Percentiles rank a stretch among this genome's conserved stretches.
Evolutionary conservation across 306 rosid genomes (phyloP).

Genomic region (Lathyrus tuberosus): DNA sequence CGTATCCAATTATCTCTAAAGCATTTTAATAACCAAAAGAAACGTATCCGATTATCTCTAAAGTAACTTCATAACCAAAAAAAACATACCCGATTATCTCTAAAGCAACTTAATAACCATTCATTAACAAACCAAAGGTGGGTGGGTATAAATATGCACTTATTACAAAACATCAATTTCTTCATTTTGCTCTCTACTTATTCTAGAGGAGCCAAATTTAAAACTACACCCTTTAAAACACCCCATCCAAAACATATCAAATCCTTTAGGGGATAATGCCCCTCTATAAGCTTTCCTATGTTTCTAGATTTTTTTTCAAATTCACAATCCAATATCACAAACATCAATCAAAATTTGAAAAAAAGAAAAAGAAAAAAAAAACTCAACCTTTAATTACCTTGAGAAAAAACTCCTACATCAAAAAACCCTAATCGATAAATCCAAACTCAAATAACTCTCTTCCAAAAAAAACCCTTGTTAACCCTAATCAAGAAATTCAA

Average conservation of each 20-base stretch:
- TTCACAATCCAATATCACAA: neutral
- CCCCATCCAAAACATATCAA: neutral
- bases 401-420: neutral
- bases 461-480: neutral
- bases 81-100: neutral
- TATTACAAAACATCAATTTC: neutral
- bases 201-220: neutral
- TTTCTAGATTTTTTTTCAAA: neutral
- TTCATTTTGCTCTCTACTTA: neutral
- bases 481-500: conserved; percentile 28
- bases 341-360: conserved; percentile 7
- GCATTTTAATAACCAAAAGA: no score
- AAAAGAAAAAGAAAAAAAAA: conserved; percentile 27
- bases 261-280: neutral
- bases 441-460: neutral
- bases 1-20: no score
- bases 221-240: neutral
- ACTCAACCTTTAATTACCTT: neutral
- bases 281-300: neutral
- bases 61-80: no score
- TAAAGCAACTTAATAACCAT: neutral
- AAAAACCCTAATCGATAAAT: neutral
- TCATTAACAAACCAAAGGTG: neutral
- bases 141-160: neutral
- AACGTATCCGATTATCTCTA: no score